phyloP scores from a whole-genome alignment of 192 early-diverging fungal species.

The Diversispora epigaea region DNA sequence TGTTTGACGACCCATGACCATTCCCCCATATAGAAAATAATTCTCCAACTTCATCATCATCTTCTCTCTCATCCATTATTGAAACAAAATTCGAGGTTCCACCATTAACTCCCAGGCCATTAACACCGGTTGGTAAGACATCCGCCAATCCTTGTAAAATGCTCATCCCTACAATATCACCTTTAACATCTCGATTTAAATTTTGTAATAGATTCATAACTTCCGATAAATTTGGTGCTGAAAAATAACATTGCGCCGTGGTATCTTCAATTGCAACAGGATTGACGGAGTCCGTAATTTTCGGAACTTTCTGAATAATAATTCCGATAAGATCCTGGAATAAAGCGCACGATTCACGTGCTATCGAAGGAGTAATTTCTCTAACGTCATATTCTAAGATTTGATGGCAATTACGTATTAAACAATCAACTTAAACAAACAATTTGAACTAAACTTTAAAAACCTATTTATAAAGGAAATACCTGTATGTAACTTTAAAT shows the following conservation, averaged over 20 bases:
- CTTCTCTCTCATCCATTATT: not conserved
- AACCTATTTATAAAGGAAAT: not conserved
- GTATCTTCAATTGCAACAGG: not conserved
- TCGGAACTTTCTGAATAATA: slow-evolving; percentile 4
- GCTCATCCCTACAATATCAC: slow-evolving; percentile 6
- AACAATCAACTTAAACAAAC: not conserved
- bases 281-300: not conserved
- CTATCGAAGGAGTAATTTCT: slow-evolving; percentile 16
- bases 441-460: not conserved
- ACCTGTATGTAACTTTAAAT: slow-evolving; percentile 26
- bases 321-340: slow-evolving; percentile 33
- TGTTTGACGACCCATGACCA: not conserved
- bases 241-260: slow-evolving; percentile 24
- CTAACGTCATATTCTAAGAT: slow-evolving; percentile 16
- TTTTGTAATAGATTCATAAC: slow-evolving; percentile 15
- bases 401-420: not conserved
- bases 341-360: slow-evolving; percentile 14
- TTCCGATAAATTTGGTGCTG: slow-evolving; percentile 25
- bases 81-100: not conserved
- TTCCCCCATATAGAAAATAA: slow-evolving; percentile 5
- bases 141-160: slow-evolving; percentile 9
- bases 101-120: slow-evolving; percentile 5
- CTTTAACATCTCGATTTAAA: slow-evolving; percentile 11
- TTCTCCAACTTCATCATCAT: slow-evolving; percentile 24
- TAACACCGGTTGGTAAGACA: not conserved